Evolutionary conservation across 192 early-diverging fungal genomes (phyloP).

Genomic region (Coemansia sp.): DNA sequence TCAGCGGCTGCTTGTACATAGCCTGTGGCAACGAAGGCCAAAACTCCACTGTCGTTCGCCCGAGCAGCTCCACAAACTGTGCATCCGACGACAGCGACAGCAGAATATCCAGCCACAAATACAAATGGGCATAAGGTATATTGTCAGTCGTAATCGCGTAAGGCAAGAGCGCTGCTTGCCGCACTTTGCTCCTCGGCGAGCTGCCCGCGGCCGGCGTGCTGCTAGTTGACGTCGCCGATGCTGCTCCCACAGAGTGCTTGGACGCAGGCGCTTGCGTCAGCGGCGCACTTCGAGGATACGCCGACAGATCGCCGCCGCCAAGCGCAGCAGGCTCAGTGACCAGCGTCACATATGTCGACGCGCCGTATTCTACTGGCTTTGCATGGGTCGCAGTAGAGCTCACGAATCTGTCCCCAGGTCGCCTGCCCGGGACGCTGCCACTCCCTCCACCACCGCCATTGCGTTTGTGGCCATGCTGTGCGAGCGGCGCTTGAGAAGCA

Average conservation of each 20-base stretch:
- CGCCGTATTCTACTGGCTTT: neutral
- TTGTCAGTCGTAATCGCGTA: conserved; percentile 29
- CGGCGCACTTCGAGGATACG: neutral
- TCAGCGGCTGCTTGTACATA: conserved; percentile 42
- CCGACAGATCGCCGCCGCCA: neutral
- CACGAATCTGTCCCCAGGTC: neutral
- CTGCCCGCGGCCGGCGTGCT: neutral
- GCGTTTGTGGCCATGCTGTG: conserved; percentile 3
- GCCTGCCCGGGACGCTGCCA: conserved; percentile 5
- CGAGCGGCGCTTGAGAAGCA: neutral
- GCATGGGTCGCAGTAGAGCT: neutral
- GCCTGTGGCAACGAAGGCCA: conserved; percentile 36
- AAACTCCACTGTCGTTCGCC: conserved; percentile 41
- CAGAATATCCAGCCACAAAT: conserved; percentile 39
- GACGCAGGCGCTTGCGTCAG: neutral
- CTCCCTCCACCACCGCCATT: neutral
- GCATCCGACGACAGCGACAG: conserved; percentile 29
- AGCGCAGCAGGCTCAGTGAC: neutral
- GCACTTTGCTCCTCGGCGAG: conserved; percentile 19
- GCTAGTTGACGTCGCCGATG: neutral
- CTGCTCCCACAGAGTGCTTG: neutral
- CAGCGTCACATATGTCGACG: conserved; percentile 2
- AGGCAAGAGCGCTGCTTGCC: conserved; percentile 26
- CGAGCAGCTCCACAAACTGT: conserved; percentile 48
- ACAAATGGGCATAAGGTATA: conserved; percentile 42